Evolutionary conservation across 805 yeast genomes (phyloP), one percentile per base, ranked within the genome.

Genomic region (Candida arabinofermentans): DNA sequence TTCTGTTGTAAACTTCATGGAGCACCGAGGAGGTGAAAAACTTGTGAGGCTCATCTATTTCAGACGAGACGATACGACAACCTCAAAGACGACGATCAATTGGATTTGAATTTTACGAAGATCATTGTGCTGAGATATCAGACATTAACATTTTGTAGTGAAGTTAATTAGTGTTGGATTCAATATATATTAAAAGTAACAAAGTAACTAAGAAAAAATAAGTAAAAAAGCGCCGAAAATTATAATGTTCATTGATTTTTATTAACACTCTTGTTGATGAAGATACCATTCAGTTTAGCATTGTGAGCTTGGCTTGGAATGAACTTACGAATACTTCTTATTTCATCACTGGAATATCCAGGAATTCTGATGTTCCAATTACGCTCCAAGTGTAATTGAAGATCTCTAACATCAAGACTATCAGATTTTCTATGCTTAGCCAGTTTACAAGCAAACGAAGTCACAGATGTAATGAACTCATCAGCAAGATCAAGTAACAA

Each of bases 321-420:
- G 76, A 85, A 81, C 59, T 81, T 84, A 55, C 89, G 71, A 16
- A 83, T 77, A 55, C 79, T 74, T 54, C 96, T 72, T 34, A 91
- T 83, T 55, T 90, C 98, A 64, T 91, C 99, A 49, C 88, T 80
- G 9, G 95, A 77, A 62, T 81, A 89, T 4, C 98, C 99, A 0
- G 99, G 98, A 24, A 91, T 77, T 52, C 95, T 79, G 41, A 93
- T 87, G 62, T 91, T 90, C 97, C 96, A 91, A 62, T 90, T 89
- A 54, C 86, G 77, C 55, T 89, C 96, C 53, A 93, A 70, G 61
- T 93, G 96, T 42, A 93, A 65, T 62, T 93, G 98, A 39, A 95
- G 77, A 61, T 93, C 99, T 53, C 81, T 80, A 13, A 86, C 87
- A 50, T 91, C 98, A 21, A 93, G 69, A 27, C 83, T 77, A 46